Conservation (phyloP, 345 rosid species). For the Sisymbrium irio region DNA sequence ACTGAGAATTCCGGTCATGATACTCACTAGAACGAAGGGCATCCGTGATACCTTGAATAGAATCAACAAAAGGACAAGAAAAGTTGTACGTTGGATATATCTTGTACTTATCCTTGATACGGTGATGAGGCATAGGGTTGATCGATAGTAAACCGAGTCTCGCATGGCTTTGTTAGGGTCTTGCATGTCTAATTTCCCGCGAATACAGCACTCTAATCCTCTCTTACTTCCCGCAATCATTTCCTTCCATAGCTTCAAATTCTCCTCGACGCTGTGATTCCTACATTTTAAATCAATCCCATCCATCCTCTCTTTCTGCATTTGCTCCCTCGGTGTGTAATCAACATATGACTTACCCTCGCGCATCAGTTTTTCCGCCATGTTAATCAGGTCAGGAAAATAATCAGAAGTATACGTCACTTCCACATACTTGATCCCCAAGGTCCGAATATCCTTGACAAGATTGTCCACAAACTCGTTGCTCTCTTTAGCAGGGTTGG, state of each 20-base stretch:
- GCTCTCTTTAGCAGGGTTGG: conserved; percentile 96
- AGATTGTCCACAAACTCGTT: conserved; percentile 93
- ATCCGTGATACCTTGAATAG: conserved; percentile 76
- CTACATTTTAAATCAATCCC: conserved; percentile 88
- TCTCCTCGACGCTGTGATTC: conserved; percentile 60
- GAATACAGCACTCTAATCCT: conserved; percentile 82
- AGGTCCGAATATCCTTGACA: conserved; percentile 70
- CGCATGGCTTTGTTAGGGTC: conserved; percentile 90
- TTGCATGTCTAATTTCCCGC: conserved; percentile 93
- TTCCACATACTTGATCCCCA: conserved; percentile 69
- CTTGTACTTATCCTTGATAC: conserved; percentile 81
- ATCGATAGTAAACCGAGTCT: conserved; percentile 95
- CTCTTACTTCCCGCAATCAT: conserved; percentile 77
- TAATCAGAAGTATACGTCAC: conserved; percentile 92
- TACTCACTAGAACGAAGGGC: conserved; percentile 88
- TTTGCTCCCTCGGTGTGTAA: conserved; percentile 80
- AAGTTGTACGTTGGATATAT: conserved; percentile 97
- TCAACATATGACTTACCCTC: conserved; percentile 92
- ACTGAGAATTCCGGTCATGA: conserved; percentile 90
- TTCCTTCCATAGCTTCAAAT: conserved; percentile 79
- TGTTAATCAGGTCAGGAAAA: conserved; percentile 68
- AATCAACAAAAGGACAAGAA: conserved; percentile 94
- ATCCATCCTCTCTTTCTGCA: conserved; percentile 92
- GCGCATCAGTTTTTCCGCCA: conserved; percentile 78
- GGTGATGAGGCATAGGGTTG: conserved; percentile 86